These are phyloP conservation scores for Alternaria postmessia DNA, from an alignment of 2,329 filamentous ascomycete species.

Conservation along the genomic window DNA sequence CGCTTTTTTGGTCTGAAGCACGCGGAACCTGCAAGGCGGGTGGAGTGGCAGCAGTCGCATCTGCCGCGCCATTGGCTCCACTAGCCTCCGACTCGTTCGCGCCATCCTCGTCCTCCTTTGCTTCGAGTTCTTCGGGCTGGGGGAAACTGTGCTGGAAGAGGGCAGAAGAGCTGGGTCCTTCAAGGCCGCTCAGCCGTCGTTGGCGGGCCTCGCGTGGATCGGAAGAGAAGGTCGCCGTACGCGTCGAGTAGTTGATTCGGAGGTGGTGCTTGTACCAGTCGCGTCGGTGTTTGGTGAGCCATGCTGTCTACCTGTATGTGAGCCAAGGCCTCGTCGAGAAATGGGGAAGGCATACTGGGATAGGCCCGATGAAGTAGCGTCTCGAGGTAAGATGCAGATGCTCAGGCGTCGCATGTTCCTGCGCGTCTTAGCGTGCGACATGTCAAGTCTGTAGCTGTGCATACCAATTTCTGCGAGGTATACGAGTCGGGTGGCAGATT, in stretches of 20 bases:
- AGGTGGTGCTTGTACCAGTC: conserved; percentile 67
- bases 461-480: conserved; percentile 63
- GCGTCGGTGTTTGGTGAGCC: conserved; percentile 69
- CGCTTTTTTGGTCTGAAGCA: conserved; percentile 30
- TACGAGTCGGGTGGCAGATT: conserved; percentile 59
- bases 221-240: conserved; percentile 61
- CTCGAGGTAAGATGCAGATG: conserved; percentile 69
- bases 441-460: conserved; percentile 8
- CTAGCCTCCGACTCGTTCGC: conserved; percentile 16
- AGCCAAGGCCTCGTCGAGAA: conserved; percentile 17
- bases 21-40: conserved; percentile 44
- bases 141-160: conserved; percentile 53
- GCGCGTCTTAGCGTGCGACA: conserved; percentile 22
- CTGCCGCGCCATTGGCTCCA: conserved; percentile 24
- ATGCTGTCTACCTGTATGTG: conserved; percentile 57
- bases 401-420: conserved; percentile 68
- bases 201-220: conserved; percentile 55
- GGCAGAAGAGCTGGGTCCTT: conserved; percentile 51
- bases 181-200: conserved; percentile 53
- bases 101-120: conserved; percentile 38
- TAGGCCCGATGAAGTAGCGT: conserved; percentile 71
- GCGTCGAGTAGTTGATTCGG: conserved; percentile 54
- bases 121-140: conserved; percentile 50
- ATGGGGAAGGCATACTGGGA: conserved; percentile 55
- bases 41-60: conserved; percentile 31